Conservation (phyloP, 306 rosid species). For the Prunus mongolica region DNA sequence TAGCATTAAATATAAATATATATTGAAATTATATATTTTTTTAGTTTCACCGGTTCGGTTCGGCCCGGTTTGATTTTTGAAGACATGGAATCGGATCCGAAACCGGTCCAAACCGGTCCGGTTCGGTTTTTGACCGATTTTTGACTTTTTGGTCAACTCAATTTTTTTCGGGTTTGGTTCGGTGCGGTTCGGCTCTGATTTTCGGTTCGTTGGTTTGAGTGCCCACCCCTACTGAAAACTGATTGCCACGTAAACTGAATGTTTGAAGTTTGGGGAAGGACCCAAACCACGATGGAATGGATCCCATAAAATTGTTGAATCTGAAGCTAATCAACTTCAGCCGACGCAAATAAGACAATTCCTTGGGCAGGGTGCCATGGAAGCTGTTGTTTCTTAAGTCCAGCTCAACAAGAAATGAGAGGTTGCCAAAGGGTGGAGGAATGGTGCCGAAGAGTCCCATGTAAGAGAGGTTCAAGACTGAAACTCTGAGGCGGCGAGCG, state of each 20-base stretch:
- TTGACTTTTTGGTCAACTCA: too few relatives aligned
- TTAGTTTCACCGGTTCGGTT: too few relatives aligned
- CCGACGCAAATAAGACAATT: neutral
- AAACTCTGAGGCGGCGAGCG: neutral
- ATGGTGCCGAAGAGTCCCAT: constrained; percentile 12
- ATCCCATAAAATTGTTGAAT: neutral
- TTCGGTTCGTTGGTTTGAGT: too few relatives aligned
- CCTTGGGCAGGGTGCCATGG: constrained; percentile 2
- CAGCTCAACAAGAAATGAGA: constrained; percentile 14
- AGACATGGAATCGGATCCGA: too few relatives aligned
- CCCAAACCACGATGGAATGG: constrained; percentile 14
- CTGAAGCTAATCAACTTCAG: neutral
- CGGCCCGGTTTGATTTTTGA: too few relatives aligned
- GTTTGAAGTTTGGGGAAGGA: neutral
- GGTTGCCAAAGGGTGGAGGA: constrained; percentile 20
- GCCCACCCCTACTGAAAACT: too few relatives aligned
- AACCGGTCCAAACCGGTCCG: too few relatives aligned
- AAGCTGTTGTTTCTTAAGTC: constrained; percentile 18
- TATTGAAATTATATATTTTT: too few relatives aligned
- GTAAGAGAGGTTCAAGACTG: constrained; percentile 10
- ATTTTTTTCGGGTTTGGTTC: too few relatives aligned
- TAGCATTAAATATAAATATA: too few relatives aligned
- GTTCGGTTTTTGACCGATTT: too few relatives aligned
- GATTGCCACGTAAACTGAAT: neutral
- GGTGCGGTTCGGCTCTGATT: too few relatives aligned